phyloP scores from a whole-genome alignment of 192 early-diverging fungal genomes.

The Entomortierella lignicola region DNA sequence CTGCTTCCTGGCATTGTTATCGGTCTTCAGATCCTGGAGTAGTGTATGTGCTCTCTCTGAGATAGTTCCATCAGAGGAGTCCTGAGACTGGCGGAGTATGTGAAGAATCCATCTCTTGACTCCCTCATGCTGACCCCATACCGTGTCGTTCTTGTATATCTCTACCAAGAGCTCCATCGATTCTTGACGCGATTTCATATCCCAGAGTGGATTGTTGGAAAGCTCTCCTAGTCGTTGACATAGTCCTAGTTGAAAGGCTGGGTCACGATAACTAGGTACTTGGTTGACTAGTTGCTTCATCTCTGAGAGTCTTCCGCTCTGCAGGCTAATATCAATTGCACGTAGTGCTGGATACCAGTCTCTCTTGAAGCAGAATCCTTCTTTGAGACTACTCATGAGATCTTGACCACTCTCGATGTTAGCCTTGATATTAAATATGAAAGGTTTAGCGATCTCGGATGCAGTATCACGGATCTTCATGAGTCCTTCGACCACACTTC shows the following conservation, averaged over 20 bases:
- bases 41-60: neutral
- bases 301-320: neutral
- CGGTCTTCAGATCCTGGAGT: neutral
- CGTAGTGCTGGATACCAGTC: neutral
- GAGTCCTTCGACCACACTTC: neutral
- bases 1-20: neutral
- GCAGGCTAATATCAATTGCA: neutral
- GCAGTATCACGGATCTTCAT: neutral
- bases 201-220: slow-evolving; percentile 3
- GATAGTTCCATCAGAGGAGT: neutral
- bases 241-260: neutral
- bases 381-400: neutral
- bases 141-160: neutral
- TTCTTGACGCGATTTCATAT: neutral
- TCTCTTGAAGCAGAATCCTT: neutral
- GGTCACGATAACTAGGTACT: neutral
- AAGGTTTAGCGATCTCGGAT: neutral
- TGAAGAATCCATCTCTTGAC: neutral
- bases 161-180: neutral
- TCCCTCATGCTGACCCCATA: neutral
- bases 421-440: neutral
- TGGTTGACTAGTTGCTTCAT: neutral
- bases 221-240: slow-evolving; percentile 9
- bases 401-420: neutral
- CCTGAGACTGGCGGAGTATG: neutral